Evolutionary conservation across 163 green algal genomes (phyloP).

Genomic region (Chloromonas sp.): DNA sequence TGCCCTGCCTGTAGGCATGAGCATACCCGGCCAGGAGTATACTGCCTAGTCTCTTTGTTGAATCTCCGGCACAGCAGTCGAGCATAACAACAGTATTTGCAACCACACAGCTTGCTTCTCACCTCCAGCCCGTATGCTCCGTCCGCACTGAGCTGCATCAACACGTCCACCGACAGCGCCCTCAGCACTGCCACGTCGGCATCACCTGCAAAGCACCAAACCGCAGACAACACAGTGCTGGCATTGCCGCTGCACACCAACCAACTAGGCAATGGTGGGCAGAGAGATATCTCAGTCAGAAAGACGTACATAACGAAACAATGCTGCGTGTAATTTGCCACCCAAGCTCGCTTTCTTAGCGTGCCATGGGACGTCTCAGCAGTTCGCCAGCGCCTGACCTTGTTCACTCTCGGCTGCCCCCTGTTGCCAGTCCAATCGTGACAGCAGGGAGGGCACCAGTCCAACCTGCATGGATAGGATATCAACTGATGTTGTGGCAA

Average conservation of each 20-base stretch:
- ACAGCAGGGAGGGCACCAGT: background rate
- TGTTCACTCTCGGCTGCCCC: background rate
- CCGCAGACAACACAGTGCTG: too few species aligned
- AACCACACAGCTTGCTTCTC: background rate
- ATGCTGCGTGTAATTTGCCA: background rate
- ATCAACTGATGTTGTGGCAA: too few species aligned
- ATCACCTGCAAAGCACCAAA: background rate
- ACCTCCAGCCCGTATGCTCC: background rate
- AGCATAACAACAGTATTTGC: too few species aligned
- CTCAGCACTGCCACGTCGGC: background rate
- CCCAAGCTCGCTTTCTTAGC: background rate
- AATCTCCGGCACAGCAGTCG: too few species aligned
- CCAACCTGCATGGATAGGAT: background rate
- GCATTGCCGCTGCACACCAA: too few species aligned
- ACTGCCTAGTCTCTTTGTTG: background rate
- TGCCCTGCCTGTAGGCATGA: background rate
- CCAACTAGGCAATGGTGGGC: background rate
- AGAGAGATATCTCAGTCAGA: background rate
- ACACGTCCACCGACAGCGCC: background rate
- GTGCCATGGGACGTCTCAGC: background rate
- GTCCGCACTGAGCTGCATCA: background rate
- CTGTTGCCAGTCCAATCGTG: background rate
- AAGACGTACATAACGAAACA: background rate
- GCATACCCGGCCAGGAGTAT: background rate
- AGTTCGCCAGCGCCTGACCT: background rate